Conservation (phyloP, 177 flowering plant species). For the Telopea speciosissima region DNA sequence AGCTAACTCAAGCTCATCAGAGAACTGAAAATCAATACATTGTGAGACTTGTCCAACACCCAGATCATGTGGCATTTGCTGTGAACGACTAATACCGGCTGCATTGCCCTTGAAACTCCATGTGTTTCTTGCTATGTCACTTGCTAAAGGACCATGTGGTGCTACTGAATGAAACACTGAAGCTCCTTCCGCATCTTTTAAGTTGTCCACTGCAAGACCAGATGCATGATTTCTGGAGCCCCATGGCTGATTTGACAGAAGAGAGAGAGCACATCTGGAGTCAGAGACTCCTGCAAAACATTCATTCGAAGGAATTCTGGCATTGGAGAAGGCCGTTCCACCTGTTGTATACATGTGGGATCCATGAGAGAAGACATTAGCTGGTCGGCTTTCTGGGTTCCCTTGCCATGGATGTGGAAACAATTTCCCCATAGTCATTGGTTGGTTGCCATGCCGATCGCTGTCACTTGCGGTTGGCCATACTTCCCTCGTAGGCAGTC, state of each 20-base stretch:
- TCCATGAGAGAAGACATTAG: slow-evolving; percentile 23
- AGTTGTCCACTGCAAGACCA: slow-evolving; percentile 24
- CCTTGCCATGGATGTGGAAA: slow-evolving; percentile 44
- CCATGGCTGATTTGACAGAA: slow-evolving; percentile 93
- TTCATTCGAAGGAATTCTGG: slow-evolving; percentile 41
- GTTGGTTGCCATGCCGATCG: slow-evolving; percentile 33
- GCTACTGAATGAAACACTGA: slow-evolving; percentile 32
- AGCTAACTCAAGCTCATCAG: slow-evolving; percentile 20
- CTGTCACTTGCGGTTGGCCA: slow-evolving; percentile 43
- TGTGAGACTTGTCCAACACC: slow-evolving; percentile 45
- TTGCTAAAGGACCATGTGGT: slow-evolving; percentile 25
- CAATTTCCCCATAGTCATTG: slow-evolving; percentile 30
- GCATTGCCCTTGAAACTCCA: slow-evolving; percentile 53
- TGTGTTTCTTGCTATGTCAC: slow-evolving; percentile 22
- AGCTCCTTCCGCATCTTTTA: slow-evolving; percentile 30
- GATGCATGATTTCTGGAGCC: slow-evolving; percentile 41
- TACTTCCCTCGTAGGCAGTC: slow-evolving; percentile 30
- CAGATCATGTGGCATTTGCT: slow-evolving; percentile 30
- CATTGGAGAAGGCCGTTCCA: slow-evolving; percentile 36
- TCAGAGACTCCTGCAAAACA: slow-evolving; percentile 48
- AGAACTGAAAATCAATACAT: slow-evolving; percentile 22
- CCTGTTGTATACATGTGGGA: slow-evolving; percentile 24
- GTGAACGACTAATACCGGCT: slow-evolving; percentile 25
- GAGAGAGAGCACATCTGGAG: slow-evolving; percentile 99
- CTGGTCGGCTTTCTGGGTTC: slow-evolving; percentile 35